Evolutionary conservation across 129 eudicot species (phyloP), one percentile per base, ranked within the genome.

Genomic region (Scalesia atractyloides): DNA sequence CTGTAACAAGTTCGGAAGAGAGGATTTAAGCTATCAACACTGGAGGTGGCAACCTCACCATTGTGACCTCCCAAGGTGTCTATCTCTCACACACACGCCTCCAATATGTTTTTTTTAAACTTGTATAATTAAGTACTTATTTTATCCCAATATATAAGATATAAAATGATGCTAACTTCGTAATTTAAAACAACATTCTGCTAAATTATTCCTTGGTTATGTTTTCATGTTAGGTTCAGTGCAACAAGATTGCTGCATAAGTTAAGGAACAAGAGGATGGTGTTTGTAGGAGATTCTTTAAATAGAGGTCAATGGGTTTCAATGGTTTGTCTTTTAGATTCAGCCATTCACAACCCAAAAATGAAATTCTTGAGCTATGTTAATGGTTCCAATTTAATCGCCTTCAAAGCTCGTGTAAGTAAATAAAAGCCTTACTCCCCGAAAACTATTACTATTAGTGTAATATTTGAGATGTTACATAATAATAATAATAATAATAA

Each of bases 251-350:
- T 91, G 70, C 61, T 87, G 71, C 88, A 91, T 82, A 85, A 71
- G 65, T 72, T 91, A 66, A 91, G 97, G 82, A 83, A 85, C 76
- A 90, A 85, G 66, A 85, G 95, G 68, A 78, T 90, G 68, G 86
- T 90, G 48, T 91, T 81, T 66, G 95, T 91, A 20, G 97, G 97
- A 7, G 97, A 91, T 82, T 91, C 97, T 9, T 30, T 91, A 62
- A 91, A 88, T 78, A 85, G 97, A 72, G 87, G 87, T 7, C 97
- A 91, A 76, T 91, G 97, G 97, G 86, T 85, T n/a, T 91, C 97
- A 14, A 88, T 91, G 97, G 89, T 91, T 37, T 91, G 97, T 75
- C 73, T 91, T 13, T 71, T 87, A 18, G 89, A 87, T 52, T 62
- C 89, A 64, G 57, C 80, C 7, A 82, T 91, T 70, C 70, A 83